These are phyloP conservation scores for Phytopythium sindhum DNA, from an alignment of 352 stramenopile species.

Conservation along the genomic window DNA sequence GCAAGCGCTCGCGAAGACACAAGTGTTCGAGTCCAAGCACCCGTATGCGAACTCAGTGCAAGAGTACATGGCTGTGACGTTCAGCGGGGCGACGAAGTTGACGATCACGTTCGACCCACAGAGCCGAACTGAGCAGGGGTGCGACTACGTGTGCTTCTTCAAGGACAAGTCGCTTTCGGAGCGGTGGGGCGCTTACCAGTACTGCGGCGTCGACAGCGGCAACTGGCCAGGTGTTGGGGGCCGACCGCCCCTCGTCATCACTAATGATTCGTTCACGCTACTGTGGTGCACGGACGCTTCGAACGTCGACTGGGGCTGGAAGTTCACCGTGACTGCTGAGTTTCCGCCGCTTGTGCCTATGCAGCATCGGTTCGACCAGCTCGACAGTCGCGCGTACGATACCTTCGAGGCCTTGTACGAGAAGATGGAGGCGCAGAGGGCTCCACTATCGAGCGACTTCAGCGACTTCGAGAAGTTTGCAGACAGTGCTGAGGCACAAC, in stretches of 20 bases:
- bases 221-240: conserved; percentile 82
- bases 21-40: conserved; percentile 84
- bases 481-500: conserved; percentile 3
- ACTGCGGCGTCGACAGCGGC: conserved; percentile 58
- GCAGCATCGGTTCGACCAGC: conserved; percentile 45
- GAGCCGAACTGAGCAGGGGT: conserved; percentile 60
- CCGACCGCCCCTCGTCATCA: conserved; percentile 65
- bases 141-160: conserved; percentile 85
- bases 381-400: conserved; percentile 56
- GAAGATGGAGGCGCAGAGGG: conserved; percentile 38
- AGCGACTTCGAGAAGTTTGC: conserved; percentile 39
- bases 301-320: conserved; percentile 89
- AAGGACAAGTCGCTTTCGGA: conserved; percentile 72
- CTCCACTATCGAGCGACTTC: conserved; percentile 43
- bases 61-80: conserved; percentile 80
- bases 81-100: conserved; percentile 57
- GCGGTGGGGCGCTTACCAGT: conserved; percentile 59
- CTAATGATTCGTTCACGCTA: conserved; percentile 72
- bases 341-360: conserved; percentile 46
- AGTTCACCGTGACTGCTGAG: conserved; percentile 68
- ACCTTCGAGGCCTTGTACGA: conserved; percentile 74
- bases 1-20: conserved; percentile 40
- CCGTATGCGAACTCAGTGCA: conserved; percentile 78
- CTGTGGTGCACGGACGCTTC: conserved; percentile 82
- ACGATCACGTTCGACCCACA: conserved; percentile 72